phyloP scores from a whole-genome alignment of 306 rosid species.

The Vigna reflexopilosa region DNA sequence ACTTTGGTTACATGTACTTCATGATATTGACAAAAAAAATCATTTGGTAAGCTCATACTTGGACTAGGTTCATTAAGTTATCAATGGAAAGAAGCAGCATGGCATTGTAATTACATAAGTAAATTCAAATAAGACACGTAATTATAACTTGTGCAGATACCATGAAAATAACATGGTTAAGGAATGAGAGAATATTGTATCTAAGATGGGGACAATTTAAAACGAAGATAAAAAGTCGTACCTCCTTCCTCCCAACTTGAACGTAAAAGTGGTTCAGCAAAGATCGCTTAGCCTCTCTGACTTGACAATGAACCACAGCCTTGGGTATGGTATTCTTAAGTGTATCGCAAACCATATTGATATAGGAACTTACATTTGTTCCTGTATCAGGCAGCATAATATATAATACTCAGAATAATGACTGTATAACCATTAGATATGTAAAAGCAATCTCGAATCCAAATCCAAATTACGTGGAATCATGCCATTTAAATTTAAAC shows the following conservation, averaged over 20 bases:
- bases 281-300: constrained; percentile 97
- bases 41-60: neutral
- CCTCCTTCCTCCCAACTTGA: constrained; percentile 93
- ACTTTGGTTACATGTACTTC: neutral
- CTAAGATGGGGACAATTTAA: constrained; percentile 21
- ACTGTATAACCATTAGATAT: constrained; percentile 17
- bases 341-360: constrained; percentile 85
- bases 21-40: constrained; percentile 2
- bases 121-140: too few relatives aligned
- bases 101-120: constrained; percentile 8
- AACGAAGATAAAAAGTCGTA: constrained; percentile 45
- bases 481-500: constrained; percentile 21
- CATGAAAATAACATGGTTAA: constrained; percentile 19
- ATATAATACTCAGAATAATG: constrained; percentile 26
- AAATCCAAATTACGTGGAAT: constrained; percentile 26
- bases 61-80: constrained; percentile 15
- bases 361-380: constrained; percentile 87
- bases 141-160: neutral
- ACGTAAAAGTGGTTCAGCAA: constrained; percentile 79
- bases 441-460: constrained; percentile 33
- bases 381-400: constrained; percentile 61
- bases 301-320: constrained; percentile 99
- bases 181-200: constrained; percentile 14
- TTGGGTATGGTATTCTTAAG: constrained; percentile 90
- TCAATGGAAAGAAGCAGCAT: constrained; percentile 17